Evolutionary conservation across 345 rosid species (phyloP).

Genomic region (Excoecaria agallocha): DNA sequence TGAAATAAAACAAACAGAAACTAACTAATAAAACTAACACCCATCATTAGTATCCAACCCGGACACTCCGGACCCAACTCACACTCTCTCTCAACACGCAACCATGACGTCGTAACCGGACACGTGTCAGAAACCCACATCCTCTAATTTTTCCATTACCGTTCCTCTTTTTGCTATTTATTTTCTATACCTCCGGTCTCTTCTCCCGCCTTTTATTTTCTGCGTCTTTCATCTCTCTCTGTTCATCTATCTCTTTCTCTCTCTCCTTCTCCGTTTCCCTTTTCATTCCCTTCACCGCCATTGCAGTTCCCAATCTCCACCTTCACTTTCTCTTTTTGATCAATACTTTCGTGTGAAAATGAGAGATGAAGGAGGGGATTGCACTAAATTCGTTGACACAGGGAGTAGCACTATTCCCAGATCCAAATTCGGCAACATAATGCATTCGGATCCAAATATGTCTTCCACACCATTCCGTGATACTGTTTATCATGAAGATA

Average conservation of each 20-base stretch:
- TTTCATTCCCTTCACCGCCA: background rate
- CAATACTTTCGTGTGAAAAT: conserved; percentile 1
- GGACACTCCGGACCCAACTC: background rate
- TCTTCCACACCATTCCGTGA: conserved; percentile 21
- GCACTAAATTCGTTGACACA: conserved; percentile 25
- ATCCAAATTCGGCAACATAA: conserved; percentile 28
- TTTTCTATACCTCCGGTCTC: conserved; percentile 4
- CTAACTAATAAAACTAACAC: conserved; percentile 21
- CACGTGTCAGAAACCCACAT: conserved; percentile 31
- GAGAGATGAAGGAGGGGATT: conserved; percentile 25
- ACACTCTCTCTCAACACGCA: background rate
- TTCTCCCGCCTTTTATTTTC: conserved; percentile 26
- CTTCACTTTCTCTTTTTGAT: background rate
- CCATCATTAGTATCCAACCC: conserved; percentile 19
- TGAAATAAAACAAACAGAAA: conserved; percentile 8
- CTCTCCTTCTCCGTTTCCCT: conserved; percentile 6
- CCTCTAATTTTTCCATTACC: background rate
- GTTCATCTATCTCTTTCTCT: background rate
- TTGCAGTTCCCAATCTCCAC: no score
- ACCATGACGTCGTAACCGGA: background rate
- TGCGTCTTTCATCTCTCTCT: background rate
- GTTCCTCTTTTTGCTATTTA: conserved; percentile 23
- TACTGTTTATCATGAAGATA: conserved; percentile 40
- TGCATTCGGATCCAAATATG: conserved; percentile 51
- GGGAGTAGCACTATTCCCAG: conserved; percentile 24